Base-by-base conservation (phyloP, 1,139 yeast genomes). In the Taiozyma onychis region DNA sequence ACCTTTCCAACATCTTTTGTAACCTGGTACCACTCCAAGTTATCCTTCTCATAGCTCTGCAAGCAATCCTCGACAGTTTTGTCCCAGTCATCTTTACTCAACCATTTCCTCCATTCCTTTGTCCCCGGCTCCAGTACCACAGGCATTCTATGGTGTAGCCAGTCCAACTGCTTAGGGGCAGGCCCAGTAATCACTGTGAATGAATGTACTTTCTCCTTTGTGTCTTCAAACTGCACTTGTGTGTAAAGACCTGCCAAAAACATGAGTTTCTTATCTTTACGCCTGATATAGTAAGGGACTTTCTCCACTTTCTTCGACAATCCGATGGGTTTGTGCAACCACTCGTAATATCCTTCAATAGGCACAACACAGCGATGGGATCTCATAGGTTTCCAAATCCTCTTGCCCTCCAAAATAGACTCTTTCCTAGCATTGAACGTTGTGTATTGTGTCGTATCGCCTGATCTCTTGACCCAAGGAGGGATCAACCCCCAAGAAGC, bases 71-170 rank as follows among this genome's bases (percentile, higher is more conserved):
- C 72, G 30, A 81, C 65, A 16, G 66, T 60, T 59, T 61, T 51
- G 51, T 67, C 65, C 77, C 81, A 74, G 26, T 64, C 72, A 6
- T 56, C 59, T 0, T 67, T 62, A 53, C 79, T 70, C 44, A 88
- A 65, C 96, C 97, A 88, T 7, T 66, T 63, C 14, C 74, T 64
- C 80, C 91, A 83, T 34, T 72, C 78, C 22, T 68, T 56, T 0
- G 83, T 69, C 1, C 77, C 80, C 0, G 90, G 88, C 34, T 70
- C 73, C 6, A 89, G 54, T 37, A 88, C 75, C 3, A 87, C 72
- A 0, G 97, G 97, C 78, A 88, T 88, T 28, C 97, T 71, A 1
- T 71, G 66, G 63, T 90, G 97, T 6, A 90, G 67, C 88, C 91
- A 85, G 43, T 73, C 68, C 51, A 89, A 59, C 51, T 77, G 77